These are phyloP conservation scores for Paramyrothecium roridum DNA, from an alignment of 2,329 filamentous ascomycete genomes.

Conservation along the genomic window DNA sequence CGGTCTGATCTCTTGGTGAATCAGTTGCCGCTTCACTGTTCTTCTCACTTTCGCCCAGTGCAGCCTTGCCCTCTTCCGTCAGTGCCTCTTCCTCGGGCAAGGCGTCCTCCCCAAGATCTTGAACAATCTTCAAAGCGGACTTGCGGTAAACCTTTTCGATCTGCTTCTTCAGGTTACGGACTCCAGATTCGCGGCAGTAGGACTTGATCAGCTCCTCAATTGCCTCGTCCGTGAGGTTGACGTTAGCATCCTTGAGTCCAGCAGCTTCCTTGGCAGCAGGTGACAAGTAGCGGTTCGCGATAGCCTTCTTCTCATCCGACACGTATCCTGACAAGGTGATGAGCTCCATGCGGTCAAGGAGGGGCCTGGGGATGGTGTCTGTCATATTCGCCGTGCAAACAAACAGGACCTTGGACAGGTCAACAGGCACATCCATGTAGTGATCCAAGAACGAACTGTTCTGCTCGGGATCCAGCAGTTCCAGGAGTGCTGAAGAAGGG, in stretches of 20 bases:
- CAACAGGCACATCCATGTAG: conserved; percentile 97
- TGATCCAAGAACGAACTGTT: conserved; percentile 97
- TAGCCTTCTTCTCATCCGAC: conserved; percentile 97
- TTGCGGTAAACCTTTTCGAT: conserved; percentile 99
- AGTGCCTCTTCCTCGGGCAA: conserved; percentile 77
- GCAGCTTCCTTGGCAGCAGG: conserved; percentile 93
- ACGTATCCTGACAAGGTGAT: conserved; percentile 96
- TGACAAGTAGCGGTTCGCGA: conserved; percentile 87
- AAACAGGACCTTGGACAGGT: conserved; percentile 95
- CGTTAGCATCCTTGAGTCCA: conserved; percentile 85
- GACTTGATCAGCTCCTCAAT: conserved; percentile 98
- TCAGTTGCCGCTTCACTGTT: conserved; percentile 55
- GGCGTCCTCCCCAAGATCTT: conserved; percentile 83
- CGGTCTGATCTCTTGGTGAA: conserved; percentile 18
- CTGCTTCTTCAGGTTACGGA: conserved; percentile 97
- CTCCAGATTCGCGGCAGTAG: conserved; percentile 95
- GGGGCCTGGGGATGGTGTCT: conserved; percentile 90
- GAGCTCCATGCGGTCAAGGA: conserved; percentile 96
- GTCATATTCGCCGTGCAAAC: conserved; percentile 99
- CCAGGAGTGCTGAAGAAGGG: conserved; percentile 88
- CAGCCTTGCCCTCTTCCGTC: conserved; percentile 81
- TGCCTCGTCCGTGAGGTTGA: conserved; percentile 80
- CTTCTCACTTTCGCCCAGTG: conserved; percentile 67
- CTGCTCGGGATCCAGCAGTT: conserved; percentile 93
- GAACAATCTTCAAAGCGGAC: conserved; percentile 93